phyloP scores from a whole-genome alignment of 345 rosid species.

The Clarkia xantiana region DNA sequence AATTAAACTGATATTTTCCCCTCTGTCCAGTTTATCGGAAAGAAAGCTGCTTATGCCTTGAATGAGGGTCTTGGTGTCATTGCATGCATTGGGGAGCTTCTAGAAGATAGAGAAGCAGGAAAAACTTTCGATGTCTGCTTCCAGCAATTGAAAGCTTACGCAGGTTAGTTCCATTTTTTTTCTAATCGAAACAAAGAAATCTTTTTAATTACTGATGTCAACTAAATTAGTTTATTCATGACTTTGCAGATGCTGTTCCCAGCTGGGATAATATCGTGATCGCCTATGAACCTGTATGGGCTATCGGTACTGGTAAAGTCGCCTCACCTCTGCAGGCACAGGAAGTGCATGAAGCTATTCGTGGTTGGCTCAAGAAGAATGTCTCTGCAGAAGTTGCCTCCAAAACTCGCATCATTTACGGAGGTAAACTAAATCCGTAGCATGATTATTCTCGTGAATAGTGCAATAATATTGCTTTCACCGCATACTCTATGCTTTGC shows the following conservation, averaged over 20 bases:
- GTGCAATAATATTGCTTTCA: not conserved
- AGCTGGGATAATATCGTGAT: slow-evolving; percentile 85
- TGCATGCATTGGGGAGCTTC: slow-evolving; percentile 83
- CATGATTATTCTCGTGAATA: not conserved
- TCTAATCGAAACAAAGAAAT: not conserved
- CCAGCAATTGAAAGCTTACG: slow-evolving; percentile 73
- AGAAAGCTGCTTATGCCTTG: slow-evolving; percentile 91
- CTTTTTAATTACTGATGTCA: not conserved
- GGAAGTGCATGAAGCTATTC: slow-evolving; percentile 83
- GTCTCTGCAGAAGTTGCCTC: slow-evolving; percentile 83
- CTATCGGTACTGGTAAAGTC: slow-evolving; percentile 97
- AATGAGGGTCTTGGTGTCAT: slow-evolving; percentile 80
- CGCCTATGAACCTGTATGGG: slow-evolving; percentile 99
- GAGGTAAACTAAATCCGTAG: slow-evolving; percentile 39
- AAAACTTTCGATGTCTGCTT: slow-evolving; percentile 93
- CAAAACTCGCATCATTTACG: slow-evolving; percentile 85
- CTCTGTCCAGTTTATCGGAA: slow-evolving; percentile 66
- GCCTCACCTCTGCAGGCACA: slow-evolving; percentile 92
- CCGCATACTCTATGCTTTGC: slow-evolving; percentile 1
- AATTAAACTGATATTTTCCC: slow-evolving; percentile 10
- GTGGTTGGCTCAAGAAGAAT: slow-evolving; percentile 86
- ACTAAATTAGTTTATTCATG: not conserved
- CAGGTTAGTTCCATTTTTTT: slow-evolving; percentile 31
- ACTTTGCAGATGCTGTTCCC: slow-evolving; percentile 58
- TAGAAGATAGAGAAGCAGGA: slow-evolving; percentile 91